phyloP scores from a whole-genome alignment of 176 grass and related monocot species.

The Phoenix dactylifera region DNA sequence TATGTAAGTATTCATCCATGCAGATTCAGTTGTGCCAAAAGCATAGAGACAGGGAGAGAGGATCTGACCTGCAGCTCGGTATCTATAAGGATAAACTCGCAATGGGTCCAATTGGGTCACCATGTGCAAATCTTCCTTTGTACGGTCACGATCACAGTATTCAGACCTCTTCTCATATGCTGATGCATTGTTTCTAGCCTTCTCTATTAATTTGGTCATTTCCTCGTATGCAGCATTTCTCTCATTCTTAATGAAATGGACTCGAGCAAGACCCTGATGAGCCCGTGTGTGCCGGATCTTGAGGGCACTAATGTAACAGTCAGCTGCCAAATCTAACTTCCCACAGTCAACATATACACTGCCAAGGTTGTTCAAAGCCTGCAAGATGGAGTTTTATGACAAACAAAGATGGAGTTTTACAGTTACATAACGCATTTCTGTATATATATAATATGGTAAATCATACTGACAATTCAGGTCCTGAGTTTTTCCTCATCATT shows the following conservation, averaged over 20 bases:
- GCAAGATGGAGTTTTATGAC: constrained; percentile 3
- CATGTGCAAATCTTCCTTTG: constrained; percentile 70
- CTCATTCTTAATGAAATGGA: constrained; percentile 75
- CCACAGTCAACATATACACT: constrained; percentile 93
- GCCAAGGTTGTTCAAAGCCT: constrained; percentile 96
- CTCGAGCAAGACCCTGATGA: constrained; percentile 86
- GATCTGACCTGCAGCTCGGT: constrained; percentile 78
- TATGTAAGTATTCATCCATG: too few relatives aligned
- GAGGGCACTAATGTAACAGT: constrained; percentile 85
- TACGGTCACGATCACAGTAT: constrained; percentile 71
- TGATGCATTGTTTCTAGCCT: constrained; percentile 77
- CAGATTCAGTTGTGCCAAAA: background rate
- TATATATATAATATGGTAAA: too few relatives aligned
- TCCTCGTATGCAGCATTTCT: constrained; percentile 74
- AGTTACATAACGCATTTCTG: too few relatives aligned
- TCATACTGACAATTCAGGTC: too few relatives aligned
- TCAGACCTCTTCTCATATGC: constrained; percentile 93
- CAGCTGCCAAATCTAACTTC: constrained; percentile 70
- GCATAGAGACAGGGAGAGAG: constrained; percentile 6
- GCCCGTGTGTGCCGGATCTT: constrained; percentile 91
- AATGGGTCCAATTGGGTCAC: constrained; percentile 79
- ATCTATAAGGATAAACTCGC: constrained; percentile 85
- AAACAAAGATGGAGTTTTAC: too few relatives aligned
- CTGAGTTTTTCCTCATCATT: too few relatives aligned
- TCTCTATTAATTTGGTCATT: constrained; percentile 87